Evolutionary conservation across 129 eudicot species (phyloP).

Genomic region (Solidago caesia): DNA sequence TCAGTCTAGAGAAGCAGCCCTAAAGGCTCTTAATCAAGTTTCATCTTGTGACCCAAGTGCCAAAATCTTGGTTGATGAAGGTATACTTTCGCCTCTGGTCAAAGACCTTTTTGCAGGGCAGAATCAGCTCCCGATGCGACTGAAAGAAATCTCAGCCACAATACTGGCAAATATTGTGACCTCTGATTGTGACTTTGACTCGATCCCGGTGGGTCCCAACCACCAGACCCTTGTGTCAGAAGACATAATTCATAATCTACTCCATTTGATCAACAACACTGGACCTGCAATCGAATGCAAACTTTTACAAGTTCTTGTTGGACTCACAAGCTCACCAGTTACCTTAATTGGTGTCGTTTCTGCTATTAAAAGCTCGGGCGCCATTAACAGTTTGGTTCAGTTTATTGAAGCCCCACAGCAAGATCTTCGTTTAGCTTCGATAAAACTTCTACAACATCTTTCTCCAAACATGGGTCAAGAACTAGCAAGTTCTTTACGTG

Average conservation of each 20-base stretch:
- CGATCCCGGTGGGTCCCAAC: constrained; percentile 69
- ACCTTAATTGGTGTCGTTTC: constrained; percentile 67
- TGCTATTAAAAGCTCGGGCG: constrained; percentile 93
- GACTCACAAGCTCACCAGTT: constrained; percentile 72
- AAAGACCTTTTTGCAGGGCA: constrained; percentile 74
- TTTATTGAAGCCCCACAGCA: constrained; percentile 86
- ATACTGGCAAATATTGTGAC: constrained; percentile 79
- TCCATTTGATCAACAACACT: constrained; percentile 83
- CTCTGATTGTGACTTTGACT: constrained; percentile 74
- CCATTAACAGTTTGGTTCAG: constrained; percentile 79
- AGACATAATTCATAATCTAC: constrained; percentile 70
- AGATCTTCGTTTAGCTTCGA: constrained; percentile 72
- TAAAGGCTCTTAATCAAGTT: constrained; percentile 88
- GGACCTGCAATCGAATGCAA: constrained; percentile 88
- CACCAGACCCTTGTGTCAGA: constrained; percentile 79
- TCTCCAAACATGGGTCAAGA: constrained; percentile 81
- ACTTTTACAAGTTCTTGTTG: constrained; percentile 84
- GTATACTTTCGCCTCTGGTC: constrained; percentile 84
- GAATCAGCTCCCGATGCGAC: constrained; percentile 66
- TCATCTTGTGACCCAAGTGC: constrained; percentile 84
- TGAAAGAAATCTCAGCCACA: constrained; percentile 86
- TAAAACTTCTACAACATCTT: constrained; percentile 66
- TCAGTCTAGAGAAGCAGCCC: constrained; percentile 82
- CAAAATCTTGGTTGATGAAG: constrained; percentile 68
- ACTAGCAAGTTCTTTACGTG: constrained; percentile 64